These are phyloP conservation scores for Lachnellula hyalina DNA, from an alignment of 2,329 filamentous ascomycete species.

Conservation along the genomic window DNA sequence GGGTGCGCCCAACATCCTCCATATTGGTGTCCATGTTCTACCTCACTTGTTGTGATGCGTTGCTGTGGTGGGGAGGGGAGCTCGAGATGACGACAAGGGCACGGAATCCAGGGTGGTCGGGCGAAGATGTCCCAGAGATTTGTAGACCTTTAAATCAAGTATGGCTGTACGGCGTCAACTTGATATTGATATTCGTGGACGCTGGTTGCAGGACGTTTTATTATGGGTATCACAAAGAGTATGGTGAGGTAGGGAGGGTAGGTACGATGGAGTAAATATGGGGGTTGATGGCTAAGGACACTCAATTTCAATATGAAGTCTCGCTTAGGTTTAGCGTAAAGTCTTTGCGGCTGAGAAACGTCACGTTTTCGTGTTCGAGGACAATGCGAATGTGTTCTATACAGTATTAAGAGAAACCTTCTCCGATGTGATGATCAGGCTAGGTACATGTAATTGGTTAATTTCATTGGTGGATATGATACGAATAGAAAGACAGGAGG, in stretches of 20 bases:
- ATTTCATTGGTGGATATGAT: no score
- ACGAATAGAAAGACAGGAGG: no score
- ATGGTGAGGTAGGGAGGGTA: conserved; percentile 19
- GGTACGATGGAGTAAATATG: conserved; percentile 12
- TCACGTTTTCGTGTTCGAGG: not conserved
- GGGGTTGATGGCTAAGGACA: not conserved
- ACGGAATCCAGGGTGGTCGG: conserved; percentile 2
- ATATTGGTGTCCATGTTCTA: conserved; percentile 88
- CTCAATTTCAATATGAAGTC: not conserved
- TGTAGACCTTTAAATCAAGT: not conserved
- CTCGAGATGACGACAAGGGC: conserved; percentile 24
- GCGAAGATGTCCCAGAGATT: not conserved
- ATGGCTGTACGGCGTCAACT: not conserved
- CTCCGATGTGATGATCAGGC: no score
- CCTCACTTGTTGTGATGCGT: conserved; percentile 6
- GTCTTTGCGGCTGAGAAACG: conserved; percentile 3
- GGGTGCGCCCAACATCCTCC: conserved; percentile 91
- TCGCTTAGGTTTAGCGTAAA: conserved; percentile 5
- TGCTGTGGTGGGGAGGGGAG: conserved; percentile 24
- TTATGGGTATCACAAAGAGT: not conserved
- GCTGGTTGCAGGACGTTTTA: conserved; percentile 2
- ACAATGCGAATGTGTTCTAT: not conserved
- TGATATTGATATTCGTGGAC: not conserved
- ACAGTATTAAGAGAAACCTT: not conserved
- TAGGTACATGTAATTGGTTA: no score